These are phyloP conservation scores for Salvia hispanica DNA, from an alignment of 257 asterid species.

Conservation along the genomic window DNA sequence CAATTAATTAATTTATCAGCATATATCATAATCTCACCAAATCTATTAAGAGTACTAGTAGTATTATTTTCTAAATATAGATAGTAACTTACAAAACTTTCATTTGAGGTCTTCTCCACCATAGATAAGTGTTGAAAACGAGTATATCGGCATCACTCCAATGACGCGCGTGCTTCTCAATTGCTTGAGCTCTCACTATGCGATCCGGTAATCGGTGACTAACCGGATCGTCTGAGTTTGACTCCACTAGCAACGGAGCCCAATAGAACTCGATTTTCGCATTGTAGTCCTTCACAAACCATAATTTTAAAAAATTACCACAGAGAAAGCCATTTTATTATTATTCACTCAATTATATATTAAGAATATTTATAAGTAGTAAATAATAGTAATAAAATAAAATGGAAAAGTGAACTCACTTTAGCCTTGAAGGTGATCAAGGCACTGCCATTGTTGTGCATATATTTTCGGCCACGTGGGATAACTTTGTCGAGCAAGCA, in stretches of 20 bases:
- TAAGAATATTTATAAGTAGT: neutral
- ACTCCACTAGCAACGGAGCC: conserved; percentile 89
- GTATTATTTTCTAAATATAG: too few relatives aligned
- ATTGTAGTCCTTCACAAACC: conserved; percentile 65
- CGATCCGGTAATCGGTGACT: conserved; percentile 75
- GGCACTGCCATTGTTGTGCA: conserved; percentile 68
- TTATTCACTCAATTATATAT: too few relatives aligned
- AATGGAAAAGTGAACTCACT: conserved; percentile 37
- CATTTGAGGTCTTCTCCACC: conserved; percentile 89
- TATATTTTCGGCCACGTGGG: conserved; percentile 49
- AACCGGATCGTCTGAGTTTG: conserved; percentile 81
- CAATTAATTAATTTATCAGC: too few relatives aligned
- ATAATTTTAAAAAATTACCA: neutral
- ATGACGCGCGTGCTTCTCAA: conserved; percentile 74
- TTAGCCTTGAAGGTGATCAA: conserved; percentile 82
- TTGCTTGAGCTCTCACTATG: conserved; percentile 64
- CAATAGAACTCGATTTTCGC: conserved; percentile 80
- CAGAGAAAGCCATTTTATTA: too few relatives aligned
- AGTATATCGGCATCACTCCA: conserved; percentile 76
- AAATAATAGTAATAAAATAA: neutral
- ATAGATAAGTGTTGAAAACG: conserved; percentile 74
- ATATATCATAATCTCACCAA: too few relatives aligned
- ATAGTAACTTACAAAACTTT: conserved; percentile 53
- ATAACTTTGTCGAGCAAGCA: conserved; percentile 75
- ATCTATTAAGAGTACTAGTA: too few relatives aligned